Base-by-base conservation (phyloP, 768 basidiomycete species). In the Lactarius pseudohatsudake region DNA sequence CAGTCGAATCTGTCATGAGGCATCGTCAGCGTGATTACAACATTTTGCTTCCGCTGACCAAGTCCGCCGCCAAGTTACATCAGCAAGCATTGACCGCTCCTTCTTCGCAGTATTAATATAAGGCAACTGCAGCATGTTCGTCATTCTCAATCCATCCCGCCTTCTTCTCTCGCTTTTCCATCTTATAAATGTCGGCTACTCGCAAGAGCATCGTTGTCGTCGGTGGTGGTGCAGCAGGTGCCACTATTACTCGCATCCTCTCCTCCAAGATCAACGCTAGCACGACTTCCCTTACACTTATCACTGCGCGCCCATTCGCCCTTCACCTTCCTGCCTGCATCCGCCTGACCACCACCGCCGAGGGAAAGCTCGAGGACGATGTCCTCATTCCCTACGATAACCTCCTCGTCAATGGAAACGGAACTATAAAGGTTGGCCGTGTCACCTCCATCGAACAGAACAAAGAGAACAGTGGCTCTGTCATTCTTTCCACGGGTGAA, bases 191-290 rank as follows among this genome's bases (percentile, higher is more conserved):
- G 66, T 53, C 62, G 53, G 30, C 57, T 58, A 15, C 18, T 28
- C 65, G 65, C 53, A 73, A 74, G 64, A 78, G 75, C 65, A 73
- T 79, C 69, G 78, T 89, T 38, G 76, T 89, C 68, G 76, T 88
- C 59, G 85, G 86, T 53, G 89, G 85, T 34, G 88, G 85, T 59
- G 77, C 75, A n/a, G 81, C 80, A 1, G 88, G 88, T 15, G 75
- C 77, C 34, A 69, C 77, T 11, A 68, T 82, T 59, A 81, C 81
- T 2, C 79, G 80, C 32, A 73, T 72, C 2, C 84, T 90, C 64
- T 82, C 85, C 3, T 72, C 77, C 13, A 80, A 79, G 54, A 80
- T 90, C 67, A 79, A 85, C 73, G 64, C 80, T 0, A 72, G 76
- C 10, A 79, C 78, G 43, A 81, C 83, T 75, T 79, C 80, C 66